Conservation (phyloP, 2,329 filamentous ascomycete genomes). For the Alternaria ethzedia region DNA sequence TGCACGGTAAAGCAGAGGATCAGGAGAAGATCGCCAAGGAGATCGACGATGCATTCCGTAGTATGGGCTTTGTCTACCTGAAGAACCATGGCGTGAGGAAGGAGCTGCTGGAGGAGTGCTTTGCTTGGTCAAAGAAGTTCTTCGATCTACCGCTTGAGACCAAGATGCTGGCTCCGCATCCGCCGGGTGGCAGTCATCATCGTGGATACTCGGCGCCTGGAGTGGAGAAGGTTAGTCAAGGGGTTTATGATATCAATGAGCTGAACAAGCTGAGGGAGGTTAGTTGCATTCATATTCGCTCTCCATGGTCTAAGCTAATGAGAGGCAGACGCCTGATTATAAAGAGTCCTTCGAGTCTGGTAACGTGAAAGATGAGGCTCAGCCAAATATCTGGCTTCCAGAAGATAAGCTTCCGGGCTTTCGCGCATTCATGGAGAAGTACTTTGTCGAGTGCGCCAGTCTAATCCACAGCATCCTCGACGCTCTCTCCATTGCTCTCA, state of each 20-base stretch:
- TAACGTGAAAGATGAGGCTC: slow-evolving; percentile 32
- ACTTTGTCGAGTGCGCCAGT: slow-evolving; percentile 28
- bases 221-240: slow-evolving; percentile 46
- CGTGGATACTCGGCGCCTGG: slow-evolving; percentile 50
- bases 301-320: background rate
- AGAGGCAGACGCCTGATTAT: slow-evolving; percentile 31
- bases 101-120: slow-evolving; percentile 37
- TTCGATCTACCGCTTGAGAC: slow-evolving; percentile 45
- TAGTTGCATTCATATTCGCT: background rate
- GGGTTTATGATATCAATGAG: slow-evolving; percentile 28
- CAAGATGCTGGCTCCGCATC: slow-evolving; percentile 50
- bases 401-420: slow-evolving; percentile 50
- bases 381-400: slow-evolving; percentile 52
- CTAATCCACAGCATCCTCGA: slow-evolving; percentile 36
- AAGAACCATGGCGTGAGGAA: slow-evolving; percentile 47
- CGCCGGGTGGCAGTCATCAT: slow-evolving; percentile 47
- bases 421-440: slow-evolving; percentile 33
- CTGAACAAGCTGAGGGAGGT: slow-evolving; percentile 23
- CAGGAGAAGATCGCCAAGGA: slow-evolving; percentile 32
- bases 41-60: slow-evolving; percentile 49
- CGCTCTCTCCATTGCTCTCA: slow-evolving; percentile 35
- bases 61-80: slow-evolving; percentile 52
- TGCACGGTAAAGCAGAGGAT: slow-evolving; percentile 20
- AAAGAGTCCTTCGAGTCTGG: slow-evolving; percentile 47
- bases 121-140: slow-evolving; percentile 44